These are phyloP conservation scores for Limnanthes douglasii DNA, from an alignment of 345 rosid genomes.

Conservation along the genomic window DNA sequence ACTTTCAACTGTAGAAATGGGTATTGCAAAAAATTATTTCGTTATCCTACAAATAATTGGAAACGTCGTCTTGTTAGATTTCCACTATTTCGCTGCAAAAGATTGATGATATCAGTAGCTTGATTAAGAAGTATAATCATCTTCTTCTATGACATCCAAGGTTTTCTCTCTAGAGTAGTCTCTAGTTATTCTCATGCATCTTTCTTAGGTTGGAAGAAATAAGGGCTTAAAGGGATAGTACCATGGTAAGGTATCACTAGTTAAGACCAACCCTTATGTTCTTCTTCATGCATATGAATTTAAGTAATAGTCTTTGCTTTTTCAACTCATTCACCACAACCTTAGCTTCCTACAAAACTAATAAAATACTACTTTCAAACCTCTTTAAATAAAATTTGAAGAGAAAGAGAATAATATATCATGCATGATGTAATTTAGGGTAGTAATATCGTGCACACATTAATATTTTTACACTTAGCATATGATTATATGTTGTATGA, in stretches of 20 bases:
- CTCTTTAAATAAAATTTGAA: neutral
- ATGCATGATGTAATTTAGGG: no score
- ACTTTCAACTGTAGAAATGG: no score
- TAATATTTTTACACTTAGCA: no score
- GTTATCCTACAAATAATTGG: no score
- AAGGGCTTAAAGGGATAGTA: conserved; percentile 57
- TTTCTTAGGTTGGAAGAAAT: conserved; percentile 69
- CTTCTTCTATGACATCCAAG: conserved; percentile 72
- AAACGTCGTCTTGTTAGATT: no score
- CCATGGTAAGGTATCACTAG: conserved; percentile 60
- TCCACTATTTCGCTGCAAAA: conserved; percentile 85
- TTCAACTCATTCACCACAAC: conserved; percentile 25
- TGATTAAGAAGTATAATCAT: conserved; percentile 74
- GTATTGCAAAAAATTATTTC: no score
- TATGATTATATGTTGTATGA: no score
- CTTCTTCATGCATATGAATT: conserved; percentile 87
- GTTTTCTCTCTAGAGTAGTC: conserved; percentile 54
- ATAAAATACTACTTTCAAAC: neutral
- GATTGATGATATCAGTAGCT: conserved; percentile 76
- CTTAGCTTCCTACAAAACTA: conserved; percentile 17
- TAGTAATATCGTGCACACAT: no score
- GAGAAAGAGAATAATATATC: conserved; percentile 3
- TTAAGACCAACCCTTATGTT: conserved; percentile 61
- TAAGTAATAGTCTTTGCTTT: conserved; percentile 53
- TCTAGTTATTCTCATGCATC: conserved; percentile 87